Evolutionary conservation across 1,139 yeast species (phyloP).

Genomic region (Lodderomyces pseudojiufengensis): DNA sequence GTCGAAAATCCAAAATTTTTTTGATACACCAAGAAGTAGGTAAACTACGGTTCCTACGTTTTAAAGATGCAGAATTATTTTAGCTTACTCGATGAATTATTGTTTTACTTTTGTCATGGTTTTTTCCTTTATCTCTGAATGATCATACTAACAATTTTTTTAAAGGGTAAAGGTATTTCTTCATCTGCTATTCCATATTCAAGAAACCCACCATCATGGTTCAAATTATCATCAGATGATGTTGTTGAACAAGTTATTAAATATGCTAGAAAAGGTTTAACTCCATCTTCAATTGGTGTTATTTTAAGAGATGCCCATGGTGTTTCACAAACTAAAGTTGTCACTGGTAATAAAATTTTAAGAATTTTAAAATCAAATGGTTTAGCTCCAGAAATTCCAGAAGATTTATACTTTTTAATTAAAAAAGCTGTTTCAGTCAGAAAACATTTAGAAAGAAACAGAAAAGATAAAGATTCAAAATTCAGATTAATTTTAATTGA

Average conservation of each 20-base stretch:
- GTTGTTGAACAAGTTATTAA: constrained; percentile 98
- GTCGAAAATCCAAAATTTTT: no score
- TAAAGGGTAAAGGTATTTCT: constrained; percentile 98
- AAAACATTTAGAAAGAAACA: constrained; percentile 99
- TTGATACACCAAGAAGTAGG: not conserved
- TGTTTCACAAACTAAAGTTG: constrained; percentile 95
- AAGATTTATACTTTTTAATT: constrained; percentile 97
- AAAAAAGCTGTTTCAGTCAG: constrained; percentile 99
- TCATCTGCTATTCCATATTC: constrained; percentile 99
- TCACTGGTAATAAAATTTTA: constrained; percentile 99
- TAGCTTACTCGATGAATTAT: no score
- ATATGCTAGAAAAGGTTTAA: constrained; percentile 99
- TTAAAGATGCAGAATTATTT: no score
- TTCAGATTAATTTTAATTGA: constrained; percentile 99
- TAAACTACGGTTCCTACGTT: constrained; percentile 3
- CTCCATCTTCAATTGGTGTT: constrained; percentile 99
- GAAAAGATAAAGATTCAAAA: constrained; percentile 99
- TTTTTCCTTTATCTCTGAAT: not conserved
- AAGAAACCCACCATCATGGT: constrained; percentile 99
- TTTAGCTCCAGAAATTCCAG: constrained; percentile 99
- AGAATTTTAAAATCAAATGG: constrained; percentile 99
- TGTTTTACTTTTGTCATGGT: no score
- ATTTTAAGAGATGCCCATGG: constrained; percentile 99
- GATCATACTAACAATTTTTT: constrained; percentile 27
- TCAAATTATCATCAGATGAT: constrained; percentile 93